Evolutionary conservation across 2,329 filamentous ascomycete species (phyloP).

Genomic region (Aspergillus awamori): DNA sequence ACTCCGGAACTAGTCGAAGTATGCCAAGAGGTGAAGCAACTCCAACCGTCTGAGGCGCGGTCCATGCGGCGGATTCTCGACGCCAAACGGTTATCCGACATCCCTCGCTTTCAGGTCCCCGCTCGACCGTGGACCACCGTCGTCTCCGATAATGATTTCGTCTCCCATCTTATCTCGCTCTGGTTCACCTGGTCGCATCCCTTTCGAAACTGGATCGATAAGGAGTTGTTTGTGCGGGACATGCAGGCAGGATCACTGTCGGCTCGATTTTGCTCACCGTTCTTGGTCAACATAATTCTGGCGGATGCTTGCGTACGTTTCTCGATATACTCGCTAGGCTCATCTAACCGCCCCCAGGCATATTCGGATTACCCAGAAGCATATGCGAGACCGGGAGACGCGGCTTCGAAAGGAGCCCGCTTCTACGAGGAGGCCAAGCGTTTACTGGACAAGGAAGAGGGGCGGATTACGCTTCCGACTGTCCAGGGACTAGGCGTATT

Average conservation of each 20-base stretch:
- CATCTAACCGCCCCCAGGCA: constrained; percentile 20
- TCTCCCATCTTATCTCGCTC: constrained; percentile 37
- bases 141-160: constrained; percentile 28
- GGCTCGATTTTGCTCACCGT: constrained; percentile 37
- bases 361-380: constrained; percentile 33
- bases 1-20: constrained; percentile 27
- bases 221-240: constrained; percentile 37
- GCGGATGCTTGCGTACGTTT: constrained; percentile 36
- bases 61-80: constrained; percentile 22
- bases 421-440: constrained; percentile 41
- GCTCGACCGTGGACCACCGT: constrained; percentile 35
- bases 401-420: constrained; percentile 28
- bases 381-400: constrained; percentile 23
- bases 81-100: constrained; percentile 21
- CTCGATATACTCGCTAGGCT: too few species aligned
- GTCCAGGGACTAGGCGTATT: constrained; percentile 37
- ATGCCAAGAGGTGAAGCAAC: constrained; percentile 20
- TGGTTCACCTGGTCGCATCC: constrained; percentile 38
- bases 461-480: constrained; percentile 32
- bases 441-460: constrained; percentile 34
- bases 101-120: constrained; percentile 27
- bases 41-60: constrained; percentile 21
- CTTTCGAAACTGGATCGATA: constrained; percentile 36
- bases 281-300: constrained; percentile 40
- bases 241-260: constrained; percentile 35